Conservation (phyloP, 2,329 filamentous ascomycete genomes). For the Trichoderma gracile region DNA sequence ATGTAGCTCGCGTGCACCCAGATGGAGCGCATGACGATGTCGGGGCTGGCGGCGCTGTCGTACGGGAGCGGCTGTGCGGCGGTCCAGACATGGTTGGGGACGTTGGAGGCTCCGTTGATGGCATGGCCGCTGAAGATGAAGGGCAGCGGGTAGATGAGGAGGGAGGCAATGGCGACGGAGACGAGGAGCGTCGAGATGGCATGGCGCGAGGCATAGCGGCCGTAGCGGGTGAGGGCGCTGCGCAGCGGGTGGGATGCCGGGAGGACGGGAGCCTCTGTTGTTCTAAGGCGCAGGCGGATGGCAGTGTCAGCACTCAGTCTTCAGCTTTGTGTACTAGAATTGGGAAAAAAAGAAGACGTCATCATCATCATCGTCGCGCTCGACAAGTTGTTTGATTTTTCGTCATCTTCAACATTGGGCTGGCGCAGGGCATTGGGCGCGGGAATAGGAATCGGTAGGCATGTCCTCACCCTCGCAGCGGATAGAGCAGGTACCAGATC, state of each 20-base stretch:
- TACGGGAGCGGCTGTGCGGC: constrained; percentile 65
- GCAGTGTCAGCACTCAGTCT: background rate
- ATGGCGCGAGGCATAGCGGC: constrained; percentile 68
- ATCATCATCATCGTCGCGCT: no score
- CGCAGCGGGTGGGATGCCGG: constrained; percentile 65
- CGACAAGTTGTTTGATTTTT: background rate
- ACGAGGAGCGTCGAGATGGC: constrained; percentile 72
- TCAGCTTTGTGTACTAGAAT: constrained; percentile 19
- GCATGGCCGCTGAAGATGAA: constrained; percentile 74
- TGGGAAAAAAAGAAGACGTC: constrained; percentile 16
- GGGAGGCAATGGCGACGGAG: constrained; percentile 69
- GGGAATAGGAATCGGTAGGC: background rate
- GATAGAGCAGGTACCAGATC: constrained; percentile 79
- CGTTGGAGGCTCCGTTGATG: constrained; percentile 67
- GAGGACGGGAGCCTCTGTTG: constrained; percentile 70
- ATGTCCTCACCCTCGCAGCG: constrained; percentile 67
- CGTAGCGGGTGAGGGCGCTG: constrained; percentile 66
- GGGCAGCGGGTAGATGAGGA: constrained; percentile 72
- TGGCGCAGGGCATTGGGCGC: background rate
- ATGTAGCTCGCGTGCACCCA: constrained; percentile 84
- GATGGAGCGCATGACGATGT: constrained; percentile 79
- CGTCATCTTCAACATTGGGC: no score
- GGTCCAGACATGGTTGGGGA: constrained; percentile 81
- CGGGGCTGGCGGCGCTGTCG: constrained; percentile 52
- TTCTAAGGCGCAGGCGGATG: constrained; percentile 50